These are phyloP conservation scores for Margaritispora aquatica DNA, from an alignment of 495 filamentous ascomycete species.

Conservation along the genomic window DNA sequence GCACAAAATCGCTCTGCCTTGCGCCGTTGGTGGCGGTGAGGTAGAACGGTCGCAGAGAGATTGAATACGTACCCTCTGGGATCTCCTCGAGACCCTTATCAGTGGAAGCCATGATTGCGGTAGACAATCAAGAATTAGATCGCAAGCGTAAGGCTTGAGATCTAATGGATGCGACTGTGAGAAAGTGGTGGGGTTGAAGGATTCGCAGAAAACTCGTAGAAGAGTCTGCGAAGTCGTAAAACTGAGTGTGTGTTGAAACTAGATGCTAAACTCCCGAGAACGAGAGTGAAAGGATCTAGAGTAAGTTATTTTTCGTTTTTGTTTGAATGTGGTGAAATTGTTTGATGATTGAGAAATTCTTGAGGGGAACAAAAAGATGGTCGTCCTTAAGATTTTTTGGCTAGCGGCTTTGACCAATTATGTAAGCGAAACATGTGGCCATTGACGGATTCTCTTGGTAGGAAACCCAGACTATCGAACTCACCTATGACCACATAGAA, in stretches of 20 bases:
- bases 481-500: too few species aligned
- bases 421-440: neutral
- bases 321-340: conserved; percentile 14
- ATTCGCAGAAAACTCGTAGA: conserved; percentile 23
- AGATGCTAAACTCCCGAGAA: conserved; percentile 37
- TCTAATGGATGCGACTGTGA: conserved; percentile 40
- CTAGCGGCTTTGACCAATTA: neutral
- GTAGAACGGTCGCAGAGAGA: neutral
- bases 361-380: conserved; percentile 2
- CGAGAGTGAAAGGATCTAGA: conserved; percentile 28
- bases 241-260: conserved; percentile 24
- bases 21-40: conserved; percentile 18
- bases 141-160: conserved; percentile 63
- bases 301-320: neutral
- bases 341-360: conserved; percentile 21
- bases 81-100: conserved; percentile 97
- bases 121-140: conserved; percentile 51
- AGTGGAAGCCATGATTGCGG: conserved; percentile 89
- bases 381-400: neutral
- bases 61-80: conserved; percentile 63
- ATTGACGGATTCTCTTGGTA: too few species aligned
- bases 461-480: too few species aligned
- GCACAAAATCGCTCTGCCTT: neutral
- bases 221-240: conserved; percentile 18
- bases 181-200: conserved; percentile 35